Evolutionary conservation across 352 stramenopile species (phyloP).

Genomic region (Globisporangium polare): DNA sequence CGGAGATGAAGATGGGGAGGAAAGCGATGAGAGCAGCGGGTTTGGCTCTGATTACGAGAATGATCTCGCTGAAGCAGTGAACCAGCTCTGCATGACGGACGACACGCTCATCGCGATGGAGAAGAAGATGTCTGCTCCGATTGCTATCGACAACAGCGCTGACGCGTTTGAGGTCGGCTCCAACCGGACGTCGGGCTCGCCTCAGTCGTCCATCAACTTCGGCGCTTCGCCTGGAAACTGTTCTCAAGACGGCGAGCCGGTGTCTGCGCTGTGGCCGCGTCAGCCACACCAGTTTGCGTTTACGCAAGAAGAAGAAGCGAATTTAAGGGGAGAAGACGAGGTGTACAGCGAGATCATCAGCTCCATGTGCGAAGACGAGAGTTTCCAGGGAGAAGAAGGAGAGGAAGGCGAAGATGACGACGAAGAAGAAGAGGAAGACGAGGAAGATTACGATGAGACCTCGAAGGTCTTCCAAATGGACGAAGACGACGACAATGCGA

Average conservation of each 20-base stretch:
- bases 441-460: constrained; percentile 24
- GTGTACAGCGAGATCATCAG: constrained; percentile 78
- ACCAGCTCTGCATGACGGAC: constrained; percentile 66
- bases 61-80: constrained; percentile 60
- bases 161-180: constrained; percentile 22
- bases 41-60: constrained; percentile 71
- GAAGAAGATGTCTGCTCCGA: constrained; percentile 47
- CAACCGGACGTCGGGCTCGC: constrained; percentile 43
- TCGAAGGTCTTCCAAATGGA: constrained; percentile 65
- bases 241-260: constrained; percentile 70
- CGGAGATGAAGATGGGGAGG: constrained; percentile 9
- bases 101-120: constrained; percentile 47
- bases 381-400: constrained; percentile 40
- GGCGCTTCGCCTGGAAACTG: constrained; percentile 54
- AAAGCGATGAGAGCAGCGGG: constrained; percentile 36
- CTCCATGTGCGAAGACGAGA: constrained; percentile 62
- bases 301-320: constrained; percentile 76
- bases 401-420: constrained; percentile 18
- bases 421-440: constrained; percentile 21
- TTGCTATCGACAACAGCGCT: constrained; percentile 32
- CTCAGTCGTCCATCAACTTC: constrained; percentile 61
- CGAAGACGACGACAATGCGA: constrained; percentile 28
- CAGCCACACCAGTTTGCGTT: constrained; percentile 84
- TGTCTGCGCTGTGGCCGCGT: constrained; percentile 71
- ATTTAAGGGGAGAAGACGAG: constrained; percentile 55